A percentile compares a stretch with the other conserved stretches of the same genome.
Conservation (phyloP, 139 green algal species). For the Auxenochlorella pyrenoidosa region DNA sequence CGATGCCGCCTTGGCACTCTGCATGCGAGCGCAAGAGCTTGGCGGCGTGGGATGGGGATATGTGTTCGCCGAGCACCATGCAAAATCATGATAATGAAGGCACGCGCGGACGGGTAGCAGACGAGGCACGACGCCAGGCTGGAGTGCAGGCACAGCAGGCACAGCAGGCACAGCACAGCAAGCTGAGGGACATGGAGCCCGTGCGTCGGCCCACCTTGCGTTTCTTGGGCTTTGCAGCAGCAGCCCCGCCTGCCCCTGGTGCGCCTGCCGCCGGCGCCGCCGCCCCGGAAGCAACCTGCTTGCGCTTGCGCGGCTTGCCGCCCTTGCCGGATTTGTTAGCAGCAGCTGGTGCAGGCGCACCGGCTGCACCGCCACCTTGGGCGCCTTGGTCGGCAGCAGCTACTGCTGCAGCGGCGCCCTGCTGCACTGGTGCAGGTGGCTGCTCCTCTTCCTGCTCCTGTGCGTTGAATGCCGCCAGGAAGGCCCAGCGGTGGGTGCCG, state of each 20-base stretch:
- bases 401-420: not conserved
- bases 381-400: not conserved
- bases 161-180: too few species aligned
- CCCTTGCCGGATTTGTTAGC: slow-evolving; percentile 26
- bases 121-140: too few species aligned
- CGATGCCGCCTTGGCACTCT: not conserved
- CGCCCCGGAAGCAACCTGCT: not conserved
- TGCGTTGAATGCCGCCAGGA: slow-evolving; percentile 16
- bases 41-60: too few species aligned
- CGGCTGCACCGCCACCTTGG: not conserved
- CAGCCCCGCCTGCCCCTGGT: not conserved
- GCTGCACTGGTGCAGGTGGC: too few species aligned
- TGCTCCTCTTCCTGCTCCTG: not conserved
- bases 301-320: slow-evolving; percentile 35
- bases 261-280: not conserved
- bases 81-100: too few species aligned
- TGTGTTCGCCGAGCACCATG: too few species aligned
- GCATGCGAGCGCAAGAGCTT: too few species aligned
- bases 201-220: slow-evolving; percentile 1
- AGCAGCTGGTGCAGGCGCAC: not conserved
- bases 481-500: slow-evolving; percentile 18
- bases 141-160: too few species aligned
- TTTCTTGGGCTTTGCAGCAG: not conserved
- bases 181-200: too few species aligned
- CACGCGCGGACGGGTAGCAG: too few species aligned